Percentiles rank a stretch among this genome's conserved stretches.
These are phyloP conservation scores for Gossypium gossypioides DNA, from an alignment of 441 rosid genomes.

Conservation along the genomic window DNA sequence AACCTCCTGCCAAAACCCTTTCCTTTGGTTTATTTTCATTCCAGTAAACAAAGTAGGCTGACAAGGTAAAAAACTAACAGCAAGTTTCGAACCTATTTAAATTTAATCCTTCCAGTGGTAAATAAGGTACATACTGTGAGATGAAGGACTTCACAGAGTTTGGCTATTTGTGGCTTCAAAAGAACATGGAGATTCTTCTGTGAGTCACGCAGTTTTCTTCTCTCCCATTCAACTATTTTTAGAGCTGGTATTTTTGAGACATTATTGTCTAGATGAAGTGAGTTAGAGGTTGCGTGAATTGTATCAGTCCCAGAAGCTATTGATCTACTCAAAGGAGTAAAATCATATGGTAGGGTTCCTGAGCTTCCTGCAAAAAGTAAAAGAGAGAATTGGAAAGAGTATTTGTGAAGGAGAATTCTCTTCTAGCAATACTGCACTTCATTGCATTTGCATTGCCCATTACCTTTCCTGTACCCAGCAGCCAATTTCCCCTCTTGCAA, in stretches of 20 bases:
- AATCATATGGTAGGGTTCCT: constrained; percentile 17
- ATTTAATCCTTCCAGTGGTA: constrained; percentile 20
- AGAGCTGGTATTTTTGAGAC: constrained; percentile 26
- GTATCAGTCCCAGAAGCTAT: constrained; percentile 13
- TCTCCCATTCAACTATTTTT: constrained; percentile 29
- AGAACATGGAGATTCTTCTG: constrained; percentile 52
- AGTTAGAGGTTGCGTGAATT: constrained; percentile 9
- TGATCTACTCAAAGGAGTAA: constrained; percentile 20
- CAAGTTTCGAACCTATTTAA: background rate
- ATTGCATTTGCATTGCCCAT: background rate
- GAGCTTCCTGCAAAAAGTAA: constrained; percentile 28
- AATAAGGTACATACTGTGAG: constrained; percentile 50
- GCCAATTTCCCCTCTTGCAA: constrained; percentile 17
- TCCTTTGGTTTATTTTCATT: background rate
- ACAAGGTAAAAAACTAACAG: background rate
- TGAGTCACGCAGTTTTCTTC: constrained; percentile 30
- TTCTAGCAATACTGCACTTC: background rate
- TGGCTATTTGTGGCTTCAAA: constrained; percentile 52
- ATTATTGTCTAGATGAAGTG: constrained; percentile 21
- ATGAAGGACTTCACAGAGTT: constrained; percentile 54
- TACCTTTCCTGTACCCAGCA: constrained; percentile 39
- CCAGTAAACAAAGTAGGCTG: background rate
- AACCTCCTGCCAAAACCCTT: background rate
- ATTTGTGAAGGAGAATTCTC: background rate
- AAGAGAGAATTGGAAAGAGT: background rate